Evolutionary conservation across 306 rosid species (phyloP), one percentile per base, ranked within the genome.

Genomic region (Aeschynomene evenia): DNA sequence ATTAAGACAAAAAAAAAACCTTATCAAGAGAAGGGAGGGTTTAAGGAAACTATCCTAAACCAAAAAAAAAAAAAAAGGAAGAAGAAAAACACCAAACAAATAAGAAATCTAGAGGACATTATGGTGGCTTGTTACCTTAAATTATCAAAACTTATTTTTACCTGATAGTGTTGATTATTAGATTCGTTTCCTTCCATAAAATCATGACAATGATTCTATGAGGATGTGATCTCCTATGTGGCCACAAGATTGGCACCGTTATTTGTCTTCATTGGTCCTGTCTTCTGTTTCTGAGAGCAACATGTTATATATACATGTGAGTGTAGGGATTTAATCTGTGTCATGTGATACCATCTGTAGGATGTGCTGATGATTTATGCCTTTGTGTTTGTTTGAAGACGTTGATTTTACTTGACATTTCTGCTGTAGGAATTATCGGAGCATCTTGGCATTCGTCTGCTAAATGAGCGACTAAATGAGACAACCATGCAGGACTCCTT

Each of bases 341-440:
- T 28, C 31, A 28, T 28, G 31, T 3, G 31, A 28, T 28, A 28
- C 31, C 31, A 28, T 29, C 33, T 80, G 21, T 37, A 8, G 18
- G 66, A 22, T 59, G 48, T 16, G 7, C 16, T 51, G 9, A 18
- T 51, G 31, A 39, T 21, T 59, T 18, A 62, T 42, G 51, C 15
- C 20, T 56, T 12, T 20, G 23, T 58, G 29, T 55, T 3, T 63
- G 37, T 45, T 68, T 40, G 45, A 71, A 66, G 75, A 33, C 60
- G 45, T 39, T 72, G 74, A 81, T 73, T 68, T 77, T 34, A 59
- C 52, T 75, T 81, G 55, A 24, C 66, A 10, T 71, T 71, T 65
- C 28, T 81, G 77, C 40, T 80, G 77, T 87, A 90, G 98, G 98
- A 91, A 81, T 60, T 91, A 70, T 91, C 95, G 0, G 98, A 91